phyloP scores from a whole-genome alignment of 441 rosid genomes.

The Erysimum cheiri region DNA sequence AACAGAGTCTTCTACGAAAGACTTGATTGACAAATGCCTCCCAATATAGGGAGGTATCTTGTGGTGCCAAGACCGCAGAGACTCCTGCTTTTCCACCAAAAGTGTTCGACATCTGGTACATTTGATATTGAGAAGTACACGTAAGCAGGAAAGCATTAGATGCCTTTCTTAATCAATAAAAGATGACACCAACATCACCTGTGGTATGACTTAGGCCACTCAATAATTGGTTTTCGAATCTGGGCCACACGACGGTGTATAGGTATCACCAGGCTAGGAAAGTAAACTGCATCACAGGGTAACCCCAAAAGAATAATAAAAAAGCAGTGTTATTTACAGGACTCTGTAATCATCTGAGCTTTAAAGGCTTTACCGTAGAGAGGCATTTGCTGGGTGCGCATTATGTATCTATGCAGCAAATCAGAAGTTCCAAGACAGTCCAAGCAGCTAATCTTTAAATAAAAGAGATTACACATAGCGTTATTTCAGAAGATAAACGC shows the following conservation, averaged over 20 bases:
- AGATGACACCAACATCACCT: constrained; percentile 57
- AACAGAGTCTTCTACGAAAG: constrained; percentile 77
- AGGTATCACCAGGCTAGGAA: constrained; percentile 68
- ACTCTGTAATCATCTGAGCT: constrained; percentile 3
- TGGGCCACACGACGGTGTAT: constrained; percentile 80
- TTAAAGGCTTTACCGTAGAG: constrained; percentile 61
- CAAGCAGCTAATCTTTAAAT: constrained; percentile 78
- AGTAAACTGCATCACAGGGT: constrained; percentile 66
- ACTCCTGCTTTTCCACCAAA: constrained; percentile 71
- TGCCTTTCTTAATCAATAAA: constrained; percentile 20
- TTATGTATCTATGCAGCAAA: constrained; percentile 65
- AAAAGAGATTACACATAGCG: constrained; percentile 25
- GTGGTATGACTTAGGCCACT: constrained; percentile 94
- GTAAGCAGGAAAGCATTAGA: constrained; percentile 36
- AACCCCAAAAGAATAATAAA: background rate
- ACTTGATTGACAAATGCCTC: constrained; percentile 80
- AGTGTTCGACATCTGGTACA: constrained; percentile 72
- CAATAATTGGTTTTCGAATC: constrained; percentile 82
- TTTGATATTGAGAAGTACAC: constrained; percentile 36
- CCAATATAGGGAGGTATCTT: constrained; percentile 75
- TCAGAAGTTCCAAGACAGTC: constrained; percentile 81
- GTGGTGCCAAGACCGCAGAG: constrained; percentile 77
- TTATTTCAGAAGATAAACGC: constrained; percentile 37
- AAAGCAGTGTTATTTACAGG: constrained; percentile 20
- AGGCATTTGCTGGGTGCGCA: constrained; percentile 82